A percentile compares a stretch with the other conserved stretches of the same genome.
Evolutionary conservation across 306 rosid species (phyloP).

Genomic region (Arachis hypogaea): DNA sequence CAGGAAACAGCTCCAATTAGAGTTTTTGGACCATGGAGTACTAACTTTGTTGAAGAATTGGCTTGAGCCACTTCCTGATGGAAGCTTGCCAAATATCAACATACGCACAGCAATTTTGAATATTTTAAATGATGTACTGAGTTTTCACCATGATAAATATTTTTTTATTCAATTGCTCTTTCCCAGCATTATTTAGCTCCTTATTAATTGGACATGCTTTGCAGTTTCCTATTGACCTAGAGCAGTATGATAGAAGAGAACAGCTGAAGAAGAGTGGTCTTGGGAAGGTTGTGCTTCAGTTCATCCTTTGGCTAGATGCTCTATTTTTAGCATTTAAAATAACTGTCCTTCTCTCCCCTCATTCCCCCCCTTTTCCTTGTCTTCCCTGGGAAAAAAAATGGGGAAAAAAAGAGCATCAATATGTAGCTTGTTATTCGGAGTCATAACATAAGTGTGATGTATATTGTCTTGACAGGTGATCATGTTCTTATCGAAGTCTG

Average conservation of each 20-base stretch:
- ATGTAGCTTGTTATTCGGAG: slow-evolving; percentile 15
- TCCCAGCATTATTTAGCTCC: slow-evolving; percentile 14
- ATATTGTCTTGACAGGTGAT: slow-evolving; percentile 63
- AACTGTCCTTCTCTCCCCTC: not conserved
- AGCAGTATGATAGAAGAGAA: slow-evolving; percentile 87
- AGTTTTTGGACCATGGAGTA: slow-evolving; percentile 93
- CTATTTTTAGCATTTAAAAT: not conserved
- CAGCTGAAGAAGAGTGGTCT: slow-evolving; percentile 97
- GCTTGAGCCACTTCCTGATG: slow-evolving; percentile 98
- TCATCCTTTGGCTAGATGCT: slow-evolving; percentile 1
- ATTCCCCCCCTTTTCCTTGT: no score
- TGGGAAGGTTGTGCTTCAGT: slow-evolving; percentile 70
- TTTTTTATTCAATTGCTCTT: slow-evolving; percentile 16
- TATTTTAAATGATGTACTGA: slow-evolving; percentile 82
- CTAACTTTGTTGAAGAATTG: slow-evolving; percentile 80
- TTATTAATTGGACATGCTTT: slow-evolving; percentile 43
- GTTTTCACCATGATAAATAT: slow-evolving; percentile 23
- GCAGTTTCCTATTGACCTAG: slow-evolving; percentile 92
- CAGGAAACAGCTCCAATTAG: slow-evolving; percentile 93
- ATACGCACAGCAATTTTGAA: slow-evolving; percentile 81
- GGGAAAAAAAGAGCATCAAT: not conserved
- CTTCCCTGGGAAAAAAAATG: no score
- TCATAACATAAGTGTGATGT: slow-evolving; percentile 27
- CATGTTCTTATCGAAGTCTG: slow-evolving; percentile 90
- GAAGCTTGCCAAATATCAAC: slow-evolving; percentile 90